Evolutionary conservation across 78 protist genomes (phyloP), one percentile per base, ranked within the genome.

Genomic region (Chrysochromulina tobinii): DNA sequence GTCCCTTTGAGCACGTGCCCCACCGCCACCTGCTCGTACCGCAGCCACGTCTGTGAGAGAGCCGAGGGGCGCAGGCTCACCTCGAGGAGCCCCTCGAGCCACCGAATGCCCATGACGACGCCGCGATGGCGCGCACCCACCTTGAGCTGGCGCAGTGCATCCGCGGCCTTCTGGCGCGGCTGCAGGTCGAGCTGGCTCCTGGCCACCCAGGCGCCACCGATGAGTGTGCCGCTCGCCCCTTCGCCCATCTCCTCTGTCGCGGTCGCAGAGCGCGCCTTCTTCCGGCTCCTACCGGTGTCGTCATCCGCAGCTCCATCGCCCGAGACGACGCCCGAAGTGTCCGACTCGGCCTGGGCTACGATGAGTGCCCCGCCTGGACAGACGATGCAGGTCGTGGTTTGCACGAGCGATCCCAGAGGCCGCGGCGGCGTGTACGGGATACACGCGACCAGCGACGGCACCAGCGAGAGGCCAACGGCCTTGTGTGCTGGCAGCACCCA

Each of bases 1-100:
- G 66, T n/a, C 8, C 54, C 93, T 11, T 18, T 18, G 38, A 87
- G 67, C 14, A 87, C 83, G 54, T 38, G 51, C 23, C 90, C 90
- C 58, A 67, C 81, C 18, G 3, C 81, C 14, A 58, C 12, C 81
- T 55, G 48, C 23, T 4, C 90, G 81, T 23, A 18, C 54, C 64
- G 25, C 50, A 58, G 72, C 12, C 48, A 51, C 81, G 55, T 23
- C 14, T 14, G n/a, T 81, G 51, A 8, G 51, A 87, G 8, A 14
- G 67, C 81, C 75, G 90, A 87, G 4, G 68, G 21, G 18, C 79
- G 79, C 8, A 15, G 51, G 27, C 50, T 25, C 50, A 69, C n/a
- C 50, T 7, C 15, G 23, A 69, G 79, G 12, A 11, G 18, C 51
- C 79, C 79, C 2, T 3, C 6, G 20, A 69, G 79, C 38, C 55